Percentiles rank a stretch among this genome's conserved stretches.
phyloP scores from a whole-genome alignment of 352 stramenopile species.

The Poterioochromonas sp. region DNA sequence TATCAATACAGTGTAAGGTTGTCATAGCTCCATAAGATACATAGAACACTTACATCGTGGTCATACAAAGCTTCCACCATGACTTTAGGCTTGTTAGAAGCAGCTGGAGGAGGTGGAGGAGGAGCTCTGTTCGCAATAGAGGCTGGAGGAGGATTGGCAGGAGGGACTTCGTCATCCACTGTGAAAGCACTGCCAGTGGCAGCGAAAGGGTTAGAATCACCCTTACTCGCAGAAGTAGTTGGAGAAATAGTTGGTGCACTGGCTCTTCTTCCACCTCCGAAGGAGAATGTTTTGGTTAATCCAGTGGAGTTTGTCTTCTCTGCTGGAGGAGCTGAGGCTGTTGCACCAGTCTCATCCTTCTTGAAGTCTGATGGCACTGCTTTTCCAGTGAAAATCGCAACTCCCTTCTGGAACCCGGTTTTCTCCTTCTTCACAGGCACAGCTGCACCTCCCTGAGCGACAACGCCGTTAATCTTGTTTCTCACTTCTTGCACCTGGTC shows the following conservation, averaged over 20 bases:
- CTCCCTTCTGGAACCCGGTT: not conserved
- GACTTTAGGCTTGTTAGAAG: not conserved
- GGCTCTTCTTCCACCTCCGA: too few species aligned
- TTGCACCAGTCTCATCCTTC: not conserved
- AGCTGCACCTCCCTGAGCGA: not conserved
- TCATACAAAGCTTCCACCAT: conserved; percentile 12
- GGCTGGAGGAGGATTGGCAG: not conserved
- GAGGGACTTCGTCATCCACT: too few species aligned
- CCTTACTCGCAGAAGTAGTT: not conserved
- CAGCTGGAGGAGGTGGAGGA: not conserved
- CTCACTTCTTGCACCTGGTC: not conserved
- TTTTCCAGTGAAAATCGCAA: not conserved
- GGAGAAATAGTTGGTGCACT: too few species aligned
- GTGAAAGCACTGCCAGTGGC: not conserved
- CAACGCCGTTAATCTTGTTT: not conserved
- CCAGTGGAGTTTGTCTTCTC: too few species aligned
- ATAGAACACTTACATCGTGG: not conserved
- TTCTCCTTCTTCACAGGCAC: not conserved
- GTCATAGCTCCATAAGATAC: not conserved
- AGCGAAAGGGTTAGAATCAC: not conserved
- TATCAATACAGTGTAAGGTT: not conserved
- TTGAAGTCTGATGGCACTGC: conserved; percentile 16
- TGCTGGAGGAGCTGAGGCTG: too few species aligned
- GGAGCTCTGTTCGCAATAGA: not conserved
- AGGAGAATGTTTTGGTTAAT: too few species aligned